A percentile compares a stretch with the other conserved stretches of the same genome.
Evolutionary conservation across 768 basidiomycete species (phyloP).

Genomic region (Asterophora parasitica): DNA sequence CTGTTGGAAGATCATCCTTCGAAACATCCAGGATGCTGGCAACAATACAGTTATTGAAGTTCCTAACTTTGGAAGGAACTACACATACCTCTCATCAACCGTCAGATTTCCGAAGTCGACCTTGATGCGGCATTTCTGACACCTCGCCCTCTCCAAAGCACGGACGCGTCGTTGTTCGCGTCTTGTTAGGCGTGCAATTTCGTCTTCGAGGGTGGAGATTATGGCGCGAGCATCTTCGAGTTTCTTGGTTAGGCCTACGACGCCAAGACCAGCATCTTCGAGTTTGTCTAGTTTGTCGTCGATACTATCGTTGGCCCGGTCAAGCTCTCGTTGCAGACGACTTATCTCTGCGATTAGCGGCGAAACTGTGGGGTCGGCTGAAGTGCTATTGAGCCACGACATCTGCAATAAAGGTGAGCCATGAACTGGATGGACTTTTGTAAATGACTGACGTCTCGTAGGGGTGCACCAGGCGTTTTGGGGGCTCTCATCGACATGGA

Average conservation of each 20-base stretch:
- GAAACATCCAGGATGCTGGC: conserved; percentile 52
- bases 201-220: conserved; percentile 58
- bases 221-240: conserved; percentile 66
- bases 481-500: conserved; percentile 66
- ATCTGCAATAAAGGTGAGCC: conserved; percentile 36
- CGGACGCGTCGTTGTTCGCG: conserved; percentile 66
- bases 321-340: conserved; percentile 70
- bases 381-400: conserved; percentile 67
- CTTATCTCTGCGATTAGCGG: conserved; percentile 70
- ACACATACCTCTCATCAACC: conserved; percentile 58
- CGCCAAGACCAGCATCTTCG: conserved; percentile 73
- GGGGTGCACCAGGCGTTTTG: conserved; percentile 73
- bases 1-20: conserved; percentile 39
- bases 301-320: conserved; percentile 76
- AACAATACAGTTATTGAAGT: conserved; percentile 5
- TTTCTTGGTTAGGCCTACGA: conserved; percentile 63
- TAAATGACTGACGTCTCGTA: conserved; percentile 58
- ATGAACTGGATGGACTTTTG: no score
- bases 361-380: conserved; percentile 49
- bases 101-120: conserved; percentile 46
- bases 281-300: conserved; percentile 87
- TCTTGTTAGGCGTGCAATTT: conserved; percentile 58
- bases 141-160: conserved; percentile 57
- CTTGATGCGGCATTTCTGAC: conserved; percentile 64
- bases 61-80: not conserved